These are phyloP conservation scores for Bathelium albidoporum DNA, from an alignment of 495 filamentous ascomycete species.

Conservation along the genomic window DNA sequence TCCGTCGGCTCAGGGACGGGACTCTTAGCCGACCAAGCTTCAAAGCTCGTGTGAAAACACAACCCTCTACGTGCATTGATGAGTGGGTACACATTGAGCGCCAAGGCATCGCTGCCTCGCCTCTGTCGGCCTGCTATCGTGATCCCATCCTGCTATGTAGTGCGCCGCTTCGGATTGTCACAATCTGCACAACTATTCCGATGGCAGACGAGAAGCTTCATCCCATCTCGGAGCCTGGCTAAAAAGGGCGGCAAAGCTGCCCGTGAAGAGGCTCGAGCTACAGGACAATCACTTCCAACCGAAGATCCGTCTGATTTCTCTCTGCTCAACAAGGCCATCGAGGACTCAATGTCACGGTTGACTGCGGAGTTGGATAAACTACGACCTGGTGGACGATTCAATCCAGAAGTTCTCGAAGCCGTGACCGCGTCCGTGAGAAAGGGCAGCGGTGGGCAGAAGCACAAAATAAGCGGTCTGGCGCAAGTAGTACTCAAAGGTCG, in stretches of 20 bases:
- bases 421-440: slow-evolving; percentile 46
- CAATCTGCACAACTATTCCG: not conserved
- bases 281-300: slow-evolving; percentile 8
- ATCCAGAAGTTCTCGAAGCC: slow-evolving; percentile 53
- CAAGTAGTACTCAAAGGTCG: slow-evolving; percentile 66
- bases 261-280: slow-evolving; percentile 15
- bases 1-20: too few species aligned
- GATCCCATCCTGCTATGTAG: not conserved
- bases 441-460: slow-evolving; percentile 33
- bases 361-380: slow-evolving; percentile 56
- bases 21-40: too few species aligned
- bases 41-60: too few species aligned
- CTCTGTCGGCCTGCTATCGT: not conserved
- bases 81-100: not conserved
- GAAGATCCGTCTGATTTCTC: slow-evolving; percentile 61
- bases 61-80: not conserved
- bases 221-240: slow-evolving; percentile 12
- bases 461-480: slow-evolving; percentile 59
- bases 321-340: slow-evolving; percentile 50
- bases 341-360: slow-evolving; percentile 44
- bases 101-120: not conserved
- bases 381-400: slow-evolving; percentile 56
- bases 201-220: slow-evolving; percentile 15
- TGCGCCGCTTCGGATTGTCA: not conserved
- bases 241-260: slow-evolving; percentile 33